phyloP scores from a whole-genome alignment of 2,329 filamentous ascomycete species.

The Sarocladium strictum region DNA sequence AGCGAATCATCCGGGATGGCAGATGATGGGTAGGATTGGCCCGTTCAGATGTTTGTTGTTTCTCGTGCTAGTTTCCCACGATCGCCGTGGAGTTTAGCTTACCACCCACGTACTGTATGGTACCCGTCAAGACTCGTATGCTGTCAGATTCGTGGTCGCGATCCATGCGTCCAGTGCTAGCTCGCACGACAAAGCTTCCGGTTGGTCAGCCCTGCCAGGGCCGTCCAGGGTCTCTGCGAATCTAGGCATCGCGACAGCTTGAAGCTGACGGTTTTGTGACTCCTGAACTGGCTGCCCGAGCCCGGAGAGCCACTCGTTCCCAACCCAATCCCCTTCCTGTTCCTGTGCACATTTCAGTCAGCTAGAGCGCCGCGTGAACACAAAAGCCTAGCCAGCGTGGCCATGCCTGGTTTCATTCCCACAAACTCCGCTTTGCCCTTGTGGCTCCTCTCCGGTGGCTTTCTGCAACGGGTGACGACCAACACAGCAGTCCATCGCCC shows the following conservation, averaged over 20 bases:
- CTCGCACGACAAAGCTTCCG: background rate
- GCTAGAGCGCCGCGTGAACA: background rate
- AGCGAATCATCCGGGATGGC: background rate
- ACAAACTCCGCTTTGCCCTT: background rate
- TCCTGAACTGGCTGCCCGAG: background rate
- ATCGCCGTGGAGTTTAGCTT: background rate
- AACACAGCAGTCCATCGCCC: slow-evolving; percentile 5
- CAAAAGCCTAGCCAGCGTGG: background rate
- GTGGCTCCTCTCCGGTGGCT: background rate
- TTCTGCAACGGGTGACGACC: background rate
- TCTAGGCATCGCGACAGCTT: background rate
- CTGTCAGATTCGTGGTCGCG: background rate
- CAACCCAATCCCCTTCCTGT: background rate
- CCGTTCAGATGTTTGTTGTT: background rate
- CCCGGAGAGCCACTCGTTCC: background rate
- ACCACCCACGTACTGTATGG: background rate
- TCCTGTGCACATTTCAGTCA: background rate
- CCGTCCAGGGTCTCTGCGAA: background rate
- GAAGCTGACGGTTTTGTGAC: background rate
- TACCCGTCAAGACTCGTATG: background rate
- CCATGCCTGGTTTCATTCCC: background rate
- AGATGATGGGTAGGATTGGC: background rate
- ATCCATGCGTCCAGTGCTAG: background rate
- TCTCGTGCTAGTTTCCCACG: background rate
- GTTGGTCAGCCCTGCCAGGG: slow-evolving; percentile 5